phyloP scores from a whole-genome alignment of 208 protist genomes.

The Histomonas meleagridis region DNA sequence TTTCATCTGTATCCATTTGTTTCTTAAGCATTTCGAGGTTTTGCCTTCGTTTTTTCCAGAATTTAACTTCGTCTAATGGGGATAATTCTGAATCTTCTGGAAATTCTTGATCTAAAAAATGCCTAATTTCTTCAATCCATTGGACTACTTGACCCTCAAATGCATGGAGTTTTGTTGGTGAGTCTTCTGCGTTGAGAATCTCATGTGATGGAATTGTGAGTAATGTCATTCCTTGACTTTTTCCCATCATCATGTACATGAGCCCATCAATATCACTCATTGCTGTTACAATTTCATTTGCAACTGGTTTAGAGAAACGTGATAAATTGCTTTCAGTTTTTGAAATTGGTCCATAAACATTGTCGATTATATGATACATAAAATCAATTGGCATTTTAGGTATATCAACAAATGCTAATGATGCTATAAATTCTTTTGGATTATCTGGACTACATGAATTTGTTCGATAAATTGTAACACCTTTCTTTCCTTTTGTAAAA shows the following conservation, averaged over 20 bases:
- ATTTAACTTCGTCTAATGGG: constrained; percentile 18
- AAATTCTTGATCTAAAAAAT: constrained; percentile 45
- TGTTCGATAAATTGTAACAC: background rate
- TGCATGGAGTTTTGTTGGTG: constrained; percentile 47
- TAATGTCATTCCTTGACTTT: constrained; percentile 50
- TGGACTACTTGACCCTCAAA: constrained; percentile 49
- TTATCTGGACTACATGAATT: background rate
- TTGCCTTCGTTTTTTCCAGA: background rate
- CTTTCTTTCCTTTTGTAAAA: background rate
- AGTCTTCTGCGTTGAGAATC: constrained; percentile 36
- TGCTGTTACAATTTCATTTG: constrained; percentile 70
- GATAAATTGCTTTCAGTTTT: background rate
- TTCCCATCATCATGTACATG: constrained; percentile 49
- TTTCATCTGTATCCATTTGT: background rate
- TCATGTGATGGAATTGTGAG: constrained; percentile 49
- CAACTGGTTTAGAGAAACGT: constrained; percentile 66
- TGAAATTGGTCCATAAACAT: background rate
- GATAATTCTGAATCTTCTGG: background rate
- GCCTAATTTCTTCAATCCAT: constrained; percentile 49
- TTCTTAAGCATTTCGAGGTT: constrained; percentile 40
- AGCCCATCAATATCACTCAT: constrained; percentile 44
- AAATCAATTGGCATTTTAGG: constrained; percentile 14
- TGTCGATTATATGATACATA: background rate
- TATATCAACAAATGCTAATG: background rate
- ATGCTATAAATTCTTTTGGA: constrained; percentile 1